A percentile compares a stretch with the other conserved stretches of the same genome.
phyloP scores from a whole-genome alignment of 1,284 basidiomycete species.

The Puccinia sorghi region DNA sequence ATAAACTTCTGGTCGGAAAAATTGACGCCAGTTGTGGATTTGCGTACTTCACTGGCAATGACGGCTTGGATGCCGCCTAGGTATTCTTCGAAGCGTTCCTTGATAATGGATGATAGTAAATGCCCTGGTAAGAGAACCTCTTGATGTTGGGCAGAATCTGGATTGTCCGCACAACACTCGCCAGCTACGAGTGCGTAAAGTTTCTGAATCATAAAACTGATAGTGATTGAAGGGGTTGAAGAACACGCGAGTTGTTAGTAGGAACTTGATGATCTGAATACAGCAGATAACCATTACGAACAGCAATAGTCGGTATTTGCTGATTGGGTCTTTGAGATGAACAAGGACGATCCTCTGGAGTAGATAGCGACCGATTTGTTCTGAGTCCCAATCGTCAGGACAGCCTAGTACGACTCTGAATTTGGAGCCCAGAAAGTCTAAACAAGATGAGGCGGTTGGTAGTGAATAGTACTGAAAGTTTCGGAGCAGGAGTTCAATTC shows the following conservation, averaged over 20 bases:
- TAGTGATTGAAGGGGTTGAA: not conserved
- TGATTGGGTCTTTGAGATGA: constrained; percentile 82
- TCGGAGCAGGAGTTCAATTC: constrained; percentile 93
- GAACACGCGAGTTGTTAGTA: not conserved
- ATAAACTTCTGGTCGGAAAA: constrained; percentile 86
- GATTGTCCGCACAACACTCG: constrained; percentile 90
- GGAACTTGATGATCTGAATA: not conserved
- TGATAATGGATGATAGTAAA: constrained; percentile 96
- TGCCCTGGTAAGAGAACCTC: constrained; percentile 93
- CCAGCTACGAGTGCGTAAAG: constrained; percentile 89
- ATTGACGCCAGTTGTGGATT: constrained; percentile 72
- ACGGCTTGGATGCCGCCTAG: constrained; percentile 73
- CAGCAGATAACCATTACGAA: constrained; percentile 61
- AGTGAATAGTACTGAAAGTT: constrained; percentile 92
- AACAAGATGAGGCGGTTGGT: constrained; percentile 85
- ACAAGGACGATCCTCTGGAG: constrained; percentile 85
- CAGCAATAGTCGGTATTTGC: constrained; percentile 97
- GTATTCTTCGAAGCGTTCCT: constrained; percentile 91
- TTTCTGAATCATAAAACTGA: constrained; percentile 95
- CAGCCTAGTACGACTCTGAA: constrained; percentile 88
- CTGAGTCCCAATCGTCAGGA: constrained; percentile 91
- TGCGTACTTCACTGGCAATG: constrained; percentile 73
- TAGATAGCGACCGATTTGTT: constrained; percentile 78
- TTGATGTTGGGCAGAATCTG: constrained; percentile 98
- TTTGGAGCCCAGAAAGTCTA: constrained; percentile 96